Conservation (phyloP, 2,329 filamentous ascomycete genomes). For the Alternaria angustiovoidea region DNA sequence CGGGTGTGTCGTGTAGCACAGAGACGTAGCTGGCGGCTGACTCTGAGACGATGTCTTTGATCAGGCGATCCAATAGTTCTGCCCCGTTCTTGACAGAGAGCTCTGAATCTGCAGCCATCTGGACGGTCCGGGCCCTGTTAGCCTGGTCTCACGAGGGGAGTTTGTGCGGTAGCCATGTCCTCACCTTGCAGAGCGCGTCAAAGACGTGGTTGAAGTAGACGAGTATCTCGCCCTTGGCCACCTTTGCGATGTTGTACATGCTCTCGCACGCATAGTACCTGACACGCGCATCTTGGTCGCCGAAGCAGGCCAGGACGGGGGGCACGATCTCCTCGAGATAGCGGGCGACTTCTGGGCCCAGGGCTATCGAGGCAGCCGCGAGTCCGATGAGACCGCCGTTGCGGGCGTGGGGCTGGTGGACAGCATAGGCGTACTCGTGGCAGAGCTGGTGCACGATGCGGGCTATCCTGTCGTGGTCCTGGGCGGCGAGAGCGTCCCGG, state of each 20-base stretch:
- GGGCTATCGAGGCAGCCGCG: slow-evolving; percentile 92
- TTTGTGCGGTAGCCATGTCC: background rate
- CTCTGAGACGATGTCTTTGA: slow-evolving; percentile 96
- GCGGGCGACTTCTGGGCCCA: slow-evolving; percentile 87
- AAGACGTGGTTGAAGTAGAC: slow-evolving; percentile 99
- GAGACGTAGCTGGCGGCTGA: slow-evolving; percentile 95
- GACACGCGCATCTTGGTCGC: slow-evolving; percentile 95
- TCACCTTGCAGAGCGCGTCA: slow-evolving; percentile 94
- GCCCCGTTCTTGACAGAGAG: slow-evolving; percentile 98
- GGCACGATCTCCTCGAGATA: slow-evolving; percentile 95
- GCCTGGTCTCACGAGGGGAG: slow-evolving; percentile 4
- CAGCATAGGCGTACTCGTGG: slow-evolving; percentile 96
- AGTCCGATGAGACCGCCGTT: slow-evolving; percentile 97
- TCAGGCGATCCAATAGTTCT: slow-evolving; percentile 89
- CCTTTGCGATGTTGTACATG: slow-evolving; percentile 99
- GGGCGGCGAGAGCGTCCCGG: slow-evolving; percentile 78
- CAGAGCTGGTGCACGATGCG: slow-evolving; percentile 95
- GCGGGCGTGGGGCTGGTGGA: slow-evolving; percentile 93
- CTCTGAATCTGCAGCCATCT: slow-evolving; percentile 96
- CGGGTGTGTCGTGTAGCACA: slow-evolving; percentile 72
- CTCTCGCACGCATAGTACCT: slow-evolving; percentile 98
- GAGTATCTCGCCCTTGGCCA: slow-evolving; percentile 96
- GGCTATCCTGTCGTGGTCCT: slow-evolving; percentile 81
- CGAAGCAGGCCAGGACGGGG: slow-evolving; percentile 95
- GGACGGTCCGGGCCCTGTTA: slow-evolving; percentile 27